Base-by-base conservation (phyloP, 192 early-diverging fungal species). In the Spizellomyces sp. region DNA sequence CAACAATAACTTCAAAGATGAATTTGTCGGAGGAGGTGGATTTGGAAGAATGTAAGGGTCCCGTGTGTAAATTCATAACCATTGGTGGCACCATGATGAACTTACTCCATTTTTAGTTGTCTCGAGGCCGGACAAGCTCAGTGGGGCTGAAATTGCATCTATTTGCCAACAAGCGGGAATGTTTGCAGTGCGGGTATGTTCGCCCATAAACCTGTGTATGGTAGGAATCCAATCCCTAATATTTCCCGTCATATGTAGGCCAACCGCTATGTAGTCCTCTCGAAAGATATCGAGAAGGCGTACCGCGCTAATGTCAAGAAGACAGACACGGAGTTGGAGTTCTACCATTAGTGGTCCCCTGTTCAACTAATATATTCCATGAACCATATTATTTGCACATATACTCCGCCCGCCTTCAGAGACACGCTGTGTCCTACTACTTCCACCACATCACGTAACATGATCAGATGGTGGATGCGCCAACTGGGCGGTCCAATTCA, bases 81-180 rank as follows among this genome's bases (percentile, higher is more conserved):
- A 56, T 56, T 22, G 22, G 6, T 19, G 22, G 7, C 54, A 22
- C 22, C n/a, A 19, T 56, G 54, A 56, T 22, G 54, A 56, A 19
- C 56, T 44, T 36, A 36, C 27, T 36, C 27, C 3, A 10, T 45
- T 45, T 8, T 48, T 57, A 95, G 93, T 96, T 86, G 91, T 99
- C 4, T 93, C 94, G 57, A 85, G 97, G 58, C 94, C 96, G 12
- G 97, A 99, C 80, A 98, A 96, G 79, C 84, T 99, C 52, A 93
- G 91, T 66, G 96, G 96, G 66, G 97, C 97, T 56, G 96, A 99
- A 78, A 96, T 98, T 79, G 92, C 95, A 7, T 91, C 95, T n/a
- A 96, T 98, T 73, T 96, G 94, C 70, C 97, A 99, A 72, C 93
- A 95, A 75, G 97, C 95, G 21, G 96, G 96, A 69, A 96, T 97